These are phyloP conservation scores for Seiridium unicorne DNA, from an alignment of 2,329 filamentous ascomycete genomes.

Conservation along the genomic window DNA sequence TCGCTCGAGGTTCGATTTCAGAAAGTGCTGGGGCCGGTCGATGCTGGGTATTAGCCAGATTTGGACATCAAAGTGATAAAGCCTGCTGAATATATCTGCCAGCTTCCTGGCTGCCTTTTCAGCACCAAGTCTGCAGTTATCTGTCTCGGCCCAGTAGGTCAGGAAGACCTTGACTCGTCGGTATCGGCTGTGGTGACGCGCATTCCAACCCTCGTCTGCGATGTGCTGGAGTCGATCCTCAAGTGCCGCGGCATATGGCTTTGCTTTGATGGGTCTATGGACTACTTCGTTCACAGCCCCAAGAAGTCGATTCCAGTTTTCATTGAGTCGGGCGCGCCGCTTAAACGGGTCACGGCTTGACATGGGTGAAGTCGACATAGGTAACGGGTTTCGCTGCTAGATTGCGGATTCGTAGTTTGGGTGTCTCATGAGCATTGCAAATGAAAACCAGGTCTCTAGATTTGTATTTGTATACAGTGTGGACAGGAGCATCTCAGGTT, in stretches of 20 bases:
- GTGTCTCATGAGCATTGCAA: too few species aligned
- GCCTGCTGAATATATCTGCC: not conserved
- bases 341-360: too few species aligned
- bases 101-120: constrained; percentile 1
- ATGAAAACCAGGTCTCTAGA: too few species aligned
- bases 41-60: constrained; percentile 4
- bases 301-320: not conserved
- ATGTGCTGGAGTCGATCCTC: not conserved
- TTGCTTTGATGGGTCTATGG: not conserved
- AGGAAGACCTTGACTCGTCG: constrained; percentile 7
- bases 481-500: too few species aligned
- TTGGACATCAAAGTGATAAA: constrained; percentile 7
- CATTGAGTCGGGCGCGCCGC: not conserved
- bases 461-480: too few species aligned
- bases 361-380: too few species aligned
- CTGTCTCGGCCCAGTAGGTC: constrained; percentile 7
- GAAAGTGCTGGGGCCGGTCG: not conserved
- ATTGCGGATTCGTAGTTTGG: too few species aligned
- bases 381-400: too few species aligned
- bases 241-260: too few species aligned
- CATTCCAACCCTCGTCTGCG: not conserved
- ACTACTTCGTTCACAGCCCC: not conserved
- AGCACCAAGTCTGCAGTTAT: not conserved
- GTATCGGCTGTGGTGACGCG: constrained; percentile 4
- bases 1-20: not conserved